Base-by-base conservation (phyloP, 352 stramenopile species). In the Globisporangium megalacanthum region DNA sequence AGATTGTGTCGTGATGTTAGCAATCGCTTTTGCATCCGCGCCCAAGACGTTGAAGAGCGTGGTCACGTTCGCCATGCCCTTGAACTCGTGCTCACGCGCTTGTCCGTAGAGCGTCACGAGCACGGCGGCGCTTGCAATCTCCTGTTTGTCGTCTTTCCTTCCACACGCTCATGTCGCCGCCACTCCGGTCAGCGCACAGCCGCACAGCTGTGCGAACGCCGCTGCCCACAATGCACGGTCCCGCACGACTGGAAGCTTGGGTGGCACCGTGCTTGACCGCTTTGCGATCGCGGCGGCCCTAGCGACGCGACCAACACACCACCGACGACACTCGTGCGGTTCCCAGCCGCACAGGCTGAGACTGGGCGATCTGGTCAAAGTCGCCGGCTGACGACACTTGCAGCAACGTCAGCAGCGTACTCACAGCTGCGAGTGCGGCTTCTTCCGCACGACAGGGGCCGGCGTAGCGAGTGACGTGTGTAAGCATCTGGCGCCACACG, bases 251-350 rank as follows among this genome's bases (percentile, higher is more conserved):
- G 66, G 19, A 54, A 59, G 35, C 56, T 39, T 22, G 48, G 69
- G 22, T 54, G 60, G 35, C 54, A 41, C 19, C 51, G 69, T 41
- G 58, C 29, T 17, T 5, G 51, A 45, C 31, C 65, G 49, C 37
- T 75, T 71, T 31, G 58, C 59, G 41, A 49, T 46, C 20, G 41
- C 33, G 47, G 7, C 33, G 54, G 19, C 13, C 22, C 46, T 20
- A n/a, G 8, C 6, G 53, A 67, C 10, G 81, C 70, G 17, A 89
- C 77, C 7, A 96, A 58, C 8, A 89, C 83, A 10, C 89, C 89
- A 29, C 92, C 86, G 10, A 97, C 88, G 6, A 97, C 83, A 6
- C 89, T 83, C 89, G 97, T 97, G 2, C 89, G 7, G 89, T 79
- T 5, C 83, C 85, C 15, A 75, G 88, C 46, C 88, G 86, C 20